These are phyloP conservation scores for Plasmodium coatneyi DNA, from an alignment of 169 alveolate genomes.

Conservation along the genomic window DNA sequence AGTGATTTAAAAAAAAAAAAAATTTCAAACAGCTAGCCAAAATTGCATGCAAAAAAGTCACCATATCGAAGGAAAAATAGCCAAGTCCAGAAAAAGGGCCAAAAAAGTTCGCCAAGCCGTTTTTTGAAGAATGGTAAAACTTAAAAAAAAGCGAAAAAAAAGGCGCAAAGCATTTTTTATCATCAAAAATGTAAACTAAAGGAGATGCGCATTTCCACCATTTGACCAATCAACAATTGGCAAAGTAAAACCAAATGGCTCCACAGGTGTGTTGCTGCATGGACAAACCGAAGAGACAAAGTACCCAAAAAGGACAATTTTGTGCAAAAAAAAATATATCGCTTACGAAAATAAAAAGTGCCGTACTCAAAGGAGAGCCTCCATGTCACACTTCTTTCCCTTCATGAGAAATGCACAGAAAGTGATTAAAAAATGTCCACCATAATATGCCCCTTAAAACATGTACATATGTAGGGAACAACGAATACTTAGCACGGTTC, in stretches of 20 bases:
- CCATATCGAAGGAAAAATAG: not conserved
- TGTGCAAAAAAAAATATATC: not conserved
- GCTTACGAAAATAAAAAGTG: not conserved
- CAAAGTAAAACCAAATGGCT: not conserved
- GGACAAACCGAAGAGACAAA: not conserved
- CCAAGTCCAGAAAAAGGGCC: not conserved
- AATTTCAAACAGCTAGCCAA: not conserved
- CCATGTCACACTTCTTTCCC: not conserved
- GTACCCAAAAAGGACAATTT: not conserved
- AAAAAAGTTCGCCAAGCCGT: not conserved
- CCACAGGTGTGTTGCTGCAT: not conserved
- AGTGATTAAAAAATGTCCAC: not conserved
- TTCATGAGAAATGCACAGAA: not conserved
- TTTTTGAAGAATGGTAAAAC: not conserved
- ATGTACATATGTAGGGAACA: not conserved
- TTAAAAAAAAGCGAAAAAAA: not conserved
- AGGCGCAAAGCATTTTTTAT: not conserved
- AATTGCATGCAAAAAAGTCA: not conserved
- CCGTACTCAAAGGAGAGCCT: not conserved
- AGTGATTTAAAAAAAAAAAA: not conserved
- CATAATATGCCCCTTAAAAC: not conserved
- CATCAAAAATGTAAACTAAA: not conserved
- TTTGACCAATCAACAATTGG: not conserved
- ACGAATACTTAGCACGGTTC: not conserved
- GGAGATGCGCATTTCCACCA: not conserved